phyloP scores from a whole-genome alignment of 139 green algal species.

The Haematococcus sp. region DNA sequence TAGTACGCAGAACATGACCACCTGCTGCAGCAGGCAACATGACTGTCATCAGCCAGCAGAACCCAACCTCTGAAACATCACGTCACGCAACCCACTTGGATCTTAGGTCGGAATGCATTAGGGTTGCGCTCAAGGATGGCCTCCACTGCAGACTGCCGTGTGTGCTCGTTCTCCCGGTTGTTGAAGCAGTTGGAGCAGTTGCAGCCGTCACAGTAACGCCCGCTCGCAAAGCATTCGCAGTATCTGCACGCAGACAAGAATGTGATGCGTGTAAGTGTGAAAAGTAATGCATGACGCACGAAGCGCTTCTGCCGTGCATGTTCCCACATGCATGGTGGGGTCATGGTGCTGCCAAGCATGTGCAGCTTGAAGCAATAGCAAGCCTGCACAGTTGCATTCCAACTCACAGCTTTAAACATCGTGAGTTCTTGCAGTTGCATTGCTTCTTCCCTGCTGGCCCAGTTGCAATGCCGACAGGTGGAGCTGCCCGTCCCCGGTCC shows the following conservation, averaged over 20 bases:
- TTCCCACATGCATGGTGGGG: not conserved
- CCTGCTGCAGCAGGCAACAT: no score
- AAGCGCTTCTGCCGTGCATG: no score
- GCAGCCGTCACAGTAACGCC: slow-evolving; percentile 78
- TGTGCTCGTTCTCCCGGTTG: slow-evolving; percentile 73
- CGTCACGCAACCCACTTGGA: slow-evolving; percentile 44
- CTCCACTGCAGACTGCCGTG: slow-evolving; percentile 76
- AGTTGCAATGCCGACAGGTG: no score
- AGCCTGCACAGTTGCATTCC: no score
- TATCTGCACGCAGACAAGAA: slow-evolving; percentile 46
- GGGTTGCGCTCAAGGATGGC: slow-evolving; percentile 86
- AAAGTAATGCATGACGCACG: not conserved
- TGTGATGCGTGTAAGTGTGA: not conserved
- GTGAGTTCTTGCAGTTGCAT: slow-evolving; percentile 94
- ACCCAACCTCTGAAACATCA: no score
- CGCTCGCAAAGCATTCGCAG: slow-evolving; percentile 81
- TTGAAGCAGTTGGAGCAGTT: slow-evolving; percentile 90
- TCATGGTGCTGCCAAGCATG: not conserved
- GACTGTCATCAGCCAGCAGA: no score
- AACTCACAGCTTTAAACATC: slow-evolving; percentile 88
- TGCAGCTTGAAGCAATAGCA: no score
- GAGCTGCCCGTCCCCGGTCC: no score
- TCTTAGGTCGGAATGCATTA: slow-evolving; percentile 89
- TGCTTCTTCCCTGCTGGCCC: slow-evolving; percentile 49
- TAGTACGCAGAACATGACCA: no score